These are phyloP conservation scores for Xylaria sp. DNA, from an alignment of 2,329 filamentous ascomycete genomes.

Conservation along the genomic window DNA sequence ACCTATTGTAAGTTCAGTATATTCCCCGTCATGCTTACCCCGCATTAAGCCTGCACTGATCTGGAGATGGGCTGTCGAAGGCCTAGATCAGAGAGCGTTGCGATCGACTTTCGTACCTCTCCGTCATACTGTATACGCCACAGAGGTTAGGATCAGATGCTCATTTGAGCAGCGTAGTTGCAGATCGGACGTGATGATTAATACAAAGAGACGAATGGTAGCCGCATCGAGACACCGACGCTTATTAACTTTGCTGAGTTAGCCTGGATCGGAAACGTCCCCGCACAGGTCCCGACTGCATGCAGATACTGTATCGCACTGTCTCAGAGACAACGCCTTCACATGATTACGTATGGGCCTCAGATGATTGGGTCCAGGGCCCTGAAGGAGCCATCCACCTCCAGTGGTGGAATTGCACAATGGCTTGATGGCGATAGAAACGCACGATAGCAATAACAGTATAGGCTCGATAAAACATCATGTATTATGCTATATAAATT, in stretches of 20 bases:
- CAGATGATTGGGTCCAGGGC: background rate
- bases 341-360: background rate
- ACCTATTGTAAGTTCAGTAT: no score
- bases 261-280: background rate
- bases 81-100: slow-evolving; percentile 38
- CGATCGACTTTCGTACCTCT: slow-evolving; percentile 36
- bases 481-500: slow-evolving; percentile 17
- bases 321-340: background rate
- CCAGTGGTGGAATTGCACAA: background rate
- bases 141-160: background rate
- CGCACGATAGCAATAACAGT: background rate
- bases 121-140: slow-evolving; percentile 16
- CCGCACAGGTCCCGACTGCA: background rate
- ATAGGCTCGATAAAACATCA: background rate
- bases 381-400: background rate
- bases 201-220: background rate
- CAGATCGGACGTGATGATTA: slow-evolving; percentile 18
- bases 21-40: slow-evolving; percentile 37
- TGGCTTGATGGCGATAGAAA: background rate
- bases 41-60: slow-evolving; percentile 39
- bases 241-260: background rate
- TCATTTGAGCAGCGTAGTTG: background rate
- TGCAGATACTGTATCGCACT: background rate
- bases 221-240: slow-evolving; percentile 5
- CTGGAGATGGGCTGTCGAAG: slow-evolving; percentile 32